Evolutionary conservation across 164 flowering plant genomes (phyloP).

Genomic region (Nelumbo lutea): DNA sequence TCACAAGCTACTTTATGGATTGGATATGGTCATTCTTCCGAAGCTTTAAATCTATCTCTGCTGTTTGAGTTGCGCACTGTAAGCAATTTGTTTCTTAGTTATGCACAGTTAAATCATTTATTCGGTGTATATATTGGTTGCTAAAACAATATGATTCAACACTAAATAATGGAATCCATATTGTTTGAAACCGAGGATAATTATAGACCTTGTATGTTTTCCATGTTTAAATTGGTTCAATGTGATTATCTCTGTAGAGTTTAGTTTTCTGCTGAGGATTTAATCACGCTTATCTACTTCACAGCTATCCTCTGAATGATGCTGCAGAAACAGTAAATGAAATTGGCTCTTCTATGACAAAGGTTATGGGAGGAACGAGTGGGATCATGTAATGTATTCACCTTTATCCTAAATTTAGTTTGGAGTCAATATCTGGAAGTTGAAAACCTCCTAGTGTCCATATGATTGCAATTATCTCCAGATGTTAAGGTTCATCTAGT

Average conservation of each 20-base stretch:
- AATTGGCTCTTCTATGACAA: constrained; percentile 71
- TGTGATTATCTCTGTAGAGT: not conserved
- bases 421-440: not conserved
- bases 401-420: constrained; percentile 1
- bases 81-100: no score
- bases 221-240: not conserved
- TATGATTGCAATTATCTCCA: not conserved
- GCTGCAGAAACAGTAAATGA: constrained; percentile 82
- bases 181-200: not conserved
- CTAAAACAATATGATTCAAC: no score
- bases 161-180: not conserved
- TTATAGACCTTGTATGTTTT: not conserved
- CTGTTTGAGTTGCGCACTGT: no score
- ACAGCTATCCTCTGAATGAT: constrained; percentile 93
- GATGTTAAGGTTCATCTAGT: not conserved
- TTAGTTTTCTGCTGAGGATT: not conserved
- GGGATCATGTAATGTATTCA: constrained; percentile 64
- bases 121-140: no score
- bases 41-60: no score
- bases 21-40: no score
- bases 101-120: no score
- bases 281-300: constrained; percentile 17
- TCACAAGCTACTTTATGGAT: no score
- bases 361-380: constrained; percentile 98
- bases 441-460: not conserved